Percentiles rank a stretch among this genome's conserved stretches.
Evolutionary conservation across 2,329 filamentous ascomycete genomes (phyloP).

Genomic region (Fusarium graminum): DNA sequence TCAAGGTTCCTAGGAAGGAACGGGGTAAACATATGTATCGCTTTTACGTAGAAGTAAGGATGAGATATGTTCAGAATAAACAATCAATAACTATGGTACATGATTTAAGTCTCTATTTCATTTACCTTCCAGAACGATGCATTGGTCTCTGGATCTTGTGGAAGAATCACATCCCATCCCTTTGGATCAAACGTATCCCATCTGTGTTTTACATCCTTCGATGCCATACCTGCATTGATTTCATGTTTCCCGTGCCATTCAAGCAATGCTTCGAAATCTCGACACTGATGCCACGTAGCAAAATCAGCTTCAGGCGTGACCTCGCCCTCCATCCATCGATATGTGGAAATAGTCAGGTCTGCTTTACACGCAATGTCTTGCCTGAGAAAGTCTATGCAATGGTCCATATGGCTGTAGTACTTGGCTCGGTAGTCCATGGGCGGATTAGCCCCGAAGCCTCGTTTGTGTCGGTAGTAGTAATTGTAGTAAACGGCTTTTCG

Average conservation of each 20-base stretch:
- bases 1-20: no score
- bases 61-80: no score
- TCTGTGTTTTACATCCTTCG: background rate
- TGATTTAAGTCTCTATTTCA: background rate
- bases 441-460: background rate
- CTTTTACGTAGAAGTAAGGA: no score
- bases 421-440: background rate
- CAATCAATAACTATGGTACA: no score
- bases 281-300: constrained; percentile 5
- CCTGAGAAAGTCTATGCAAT: constrained; percentile 2
- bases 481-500: constrained; percentile 4
- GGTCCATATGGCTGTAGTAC: background rate
- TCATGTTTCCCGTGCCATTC: constrained; percentile 2
- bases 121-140: constrained; percentile 1
- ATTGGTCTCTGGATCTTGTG: background rate
- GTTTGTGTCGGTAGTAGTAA: constrained; percentile 4
- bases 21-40: no score
- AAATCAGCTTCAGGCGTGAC: constrained; percentile 4
- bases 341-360: constrained; percentile 3
- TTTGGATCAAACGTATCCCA: background rate
- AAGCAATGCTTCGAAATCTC: constrained; percentile 1
- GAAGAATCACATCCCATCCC: background rate
- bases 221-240: background rate
- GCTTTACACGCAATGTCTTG: constrained; percentile 5
- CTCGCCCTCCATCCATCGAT: constrained; percentile 6